These are phyloP conservation scores for Paecilomyces variotii DNA, from an alignment of 2,329 filamentous ascomycete species.

Conservation along the genomic window DNA sequence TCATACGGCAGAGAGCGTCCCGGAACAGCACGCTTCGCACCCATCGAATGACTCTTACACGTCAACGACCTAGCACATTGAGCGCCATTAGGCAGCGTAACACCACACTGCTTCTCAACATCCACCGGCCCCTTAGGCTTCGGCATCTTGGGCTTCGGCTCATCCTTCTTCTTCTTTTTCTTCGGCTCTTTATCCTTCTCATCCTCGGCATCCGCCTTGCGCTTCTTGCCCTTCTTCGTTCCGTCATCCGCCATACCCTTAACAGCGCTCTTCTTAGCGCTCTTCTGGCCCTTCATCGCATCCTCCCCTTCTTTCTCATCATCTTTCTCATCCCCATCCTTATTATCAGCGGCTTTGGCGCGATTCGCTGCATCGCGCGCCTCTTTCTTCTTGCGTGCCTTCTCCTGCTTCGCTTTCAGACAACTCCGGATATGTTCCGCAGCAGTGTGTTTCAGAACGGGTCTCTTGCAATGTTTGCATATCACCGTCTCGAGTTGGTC, in stretches of 20 bases:
- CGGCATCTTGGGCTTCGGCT: constrained; percentile 71
- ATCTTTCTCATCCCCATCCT: constrained; percentile 32
- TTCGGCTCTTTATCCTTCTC: constrained; percentile 75
- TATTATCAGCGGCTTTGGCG: constrained; percentile 43
- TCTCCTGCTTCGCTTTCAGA: constrained; percentile 74
- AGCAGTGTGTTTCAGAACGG: constrained; percentile 65
- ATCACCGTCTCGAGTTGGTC: constrained; percentile 70
- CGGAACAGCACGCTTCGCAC: constrained; percentile 79
- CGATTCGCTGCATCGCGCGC: constrained; percentile 62
- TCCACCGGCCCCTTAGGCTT: constrained; percentile 91
- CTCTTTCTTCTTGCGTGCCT: constrained; percentile 69
- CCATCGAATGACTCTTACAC: constrained; percentile 94
- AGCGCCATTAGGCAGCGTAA: constrained; percentile 73
- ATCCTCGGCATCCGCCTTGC: constrained; percentile 60
- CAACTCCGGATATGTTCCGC: constrained; percentile 77
- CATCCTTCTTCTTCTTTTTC: constrained; percentile 91
- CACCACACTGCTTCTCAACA: constrained; percentile 89
- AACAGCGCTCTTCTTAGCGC: constrained; percentile 52
- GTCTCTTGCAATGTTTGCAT: constrained; percentile 94
- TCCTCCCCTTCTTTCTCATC: constrained; percentile 34
- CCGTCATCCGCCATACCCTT: constrained; percentile 48
- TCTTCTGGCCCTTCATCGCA: constrained; percentile 53
- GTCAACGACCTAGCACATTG: constrained; percentile 83
- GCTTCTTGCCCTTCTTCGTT: constrained; percentile 63
- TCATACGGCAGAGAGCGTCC: constrained; percentile 85